Conservation (phyloP, 495 filamentous ascomycete species). For the Cenococcum geophilum region DNA sequence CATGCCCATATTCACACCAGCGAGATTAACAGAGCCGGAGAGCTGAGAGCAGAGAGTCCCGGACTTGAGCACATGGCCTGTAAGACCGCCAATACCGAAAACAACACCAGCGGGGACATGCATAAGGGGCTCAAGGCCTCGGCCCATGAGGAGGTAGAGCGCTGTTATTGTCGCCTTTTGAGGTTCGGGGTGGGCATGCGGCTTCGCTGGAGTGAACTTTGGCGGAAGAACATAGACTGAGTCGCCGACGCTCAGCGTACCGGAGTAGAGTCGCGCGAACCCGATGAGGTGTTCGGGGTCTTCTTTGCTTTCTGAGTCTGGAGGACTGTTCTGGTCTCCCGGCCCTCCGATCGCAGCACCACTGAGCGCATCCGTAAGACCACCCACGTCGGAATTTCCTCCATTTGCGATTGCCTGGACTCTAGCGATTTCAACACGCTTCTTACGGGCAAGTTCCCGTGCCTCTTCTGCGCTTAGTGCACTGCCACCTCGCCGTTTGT, state of each 20-base stretch:
- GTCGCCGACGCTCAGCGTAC: slow-evolving; percentile 82
- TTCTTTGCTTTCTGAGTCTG: slow-evolving; percentile 34
- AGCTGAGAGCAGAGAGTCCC: slow-evolving; percentile 88
- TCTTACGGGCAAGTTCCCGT: slow-evolving; percentile 75
- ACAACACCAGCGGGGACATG: slow-evolving; percentile 90
- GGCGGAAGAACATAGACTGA: slow-evolving; percentile 83
- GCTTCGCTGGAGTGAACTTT: slow-evolving; percentile 79
- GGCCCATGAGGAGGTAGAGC: slow-evolving; percentile 93
- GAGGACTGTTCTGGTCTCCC: slow-evolving; percentile 31
- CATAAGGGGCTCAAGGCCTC: slow-evolving; percentile 72
- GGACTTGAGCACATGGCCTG: slow-evolving; percentile 86
- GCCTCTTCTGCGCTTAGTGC: slow-evolving; percentile 84
- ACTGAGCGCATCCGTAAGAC: slow-evolving; percentile 51
- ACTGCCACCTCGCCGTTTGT: slow-evolving; percentile 58
- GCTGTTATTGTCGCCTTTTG: slow-evolving; percentile 78
- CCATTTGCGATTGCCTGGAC: slow-evolving; percentile 56
- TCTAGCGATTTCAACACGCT: slow-evolving; percentile 76
- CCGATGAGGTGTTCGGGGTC: slow-evolving; percentile 76
- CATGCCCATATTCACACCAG: slow-evolving; percentile 69
- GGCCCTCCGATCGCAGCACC: slow-evolving; percentile 44
- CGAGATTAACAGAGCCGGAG: slow-evolving; percentile 85
- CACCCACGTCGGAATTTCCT: slow-evolving; percentile 36
- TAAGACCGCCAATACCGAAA: slow-evolving; percentile 90
- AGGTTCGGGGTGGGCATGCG: slow-evolving; percentile 68
- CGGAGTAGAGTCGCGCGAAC: slow-evolving; percentile 89